Base-by-base conservation (phyloP, 129 eudicot genomes). In the Chrysanthemum makinoi region DNA sequence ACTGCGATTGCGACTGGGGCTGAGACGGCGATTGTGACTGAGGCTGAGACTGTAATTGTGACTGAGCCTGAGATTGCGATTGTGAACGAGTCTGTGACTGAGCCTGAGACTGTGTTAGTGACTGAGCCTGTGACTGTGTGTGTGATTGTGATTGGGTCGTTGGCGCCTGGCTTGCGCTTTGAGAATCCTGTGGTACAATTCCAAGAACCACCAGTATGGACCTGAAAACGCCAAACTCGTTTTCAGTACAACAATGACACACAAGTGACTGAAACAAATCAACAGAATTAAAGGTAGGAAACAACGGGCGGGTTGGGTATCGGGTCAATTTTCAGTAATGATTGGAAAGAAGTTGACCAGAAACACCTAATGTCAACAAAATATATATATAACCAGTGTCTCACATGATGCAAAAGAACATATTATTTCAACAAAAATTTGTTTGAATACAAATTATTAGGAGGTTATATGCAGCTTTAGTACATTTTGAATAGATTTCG, bases 131-230 rank as follows among this genome's bases (percentile, higher is more conserved):
- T 5, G 86, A 62, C 43, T 59, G 80, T 60, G 87, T 61, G 55
- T 76, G 86, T 55, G 85, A 64, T 71, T 78, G 91, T 56, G 83
- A 72, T 64, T 69, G 78, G 66, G 82, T 67, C 26, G 76, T 73
- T 79, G 78, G 86, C 64, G 75, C 70, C 73, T 79, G 95, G 79
- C 79, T 81, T 26, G 79, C 74, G 33, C 59, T 67, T 78, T 82
- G 90, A 65, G 91, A 20, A 6, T 93, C 96, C 1, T 82, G 82
- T 56, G 68, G 87, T 39, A 39, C 46, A 51, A 93, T 74, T 65
- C 98, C 96, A 30, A 93, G 92, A 77, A 87, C 96, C 60, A 59
- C 83, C 47, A 89, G 69, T 11, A 85, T 72, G 48, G 96, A 85
- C 87, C 98, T 93, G 78, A 70, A 56, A 64, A 18, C 13, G n/a